Percentiles rank a stretch among this genome's conserved stretches.
phyloP scores from a whole-genome alignment of 2,329 filamentous ascomycete species.

The Pyrenochaeta sp. region DNA sequence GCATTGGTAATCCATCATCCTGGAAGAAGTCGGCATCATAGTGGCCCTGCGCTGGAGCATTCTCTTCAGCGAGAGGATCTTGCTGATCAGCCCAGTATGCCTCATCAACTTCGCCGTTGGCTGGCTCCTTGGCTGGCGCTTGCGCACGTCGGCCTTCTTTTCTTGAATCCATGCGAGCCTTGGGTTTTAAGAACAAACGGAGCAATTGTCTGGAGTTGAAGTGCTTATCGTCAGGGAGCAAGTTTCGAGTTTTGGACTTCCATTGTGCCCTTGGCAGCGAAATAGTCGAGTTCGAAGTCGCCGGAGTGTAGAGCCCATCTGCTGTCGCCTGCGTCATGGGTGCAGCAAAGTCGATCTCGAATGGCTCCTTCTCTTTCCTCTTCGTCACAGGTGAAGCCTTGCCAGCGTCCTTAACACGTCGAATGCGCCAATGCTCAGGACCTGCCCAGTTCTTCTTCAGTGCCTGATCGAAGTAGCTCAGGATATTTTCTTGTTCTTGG shows the following conservation, averaged over 20 bases:
- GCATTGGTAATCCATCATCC: conserved; percentile 78
- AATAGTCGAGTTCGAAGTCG: conserved; percentile 80
- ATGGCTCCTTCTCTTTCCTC: conserved; percentile 94
- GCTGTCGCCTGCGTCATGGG: conserved; percentile 75
- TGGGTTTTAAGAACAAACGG: conserved; percentile 92
- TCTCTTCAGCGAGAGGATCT: conserved; percentile 56
- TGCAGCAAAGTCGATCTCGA: conserved; percentile 88
- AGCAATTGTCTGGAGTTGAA: conserved; percentile 94
- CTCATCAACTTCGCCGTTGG: conserved; percentile 85
- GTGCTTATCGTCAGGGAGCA: conserved; percentile 96
- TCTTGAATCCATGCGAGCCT: conserved; percentile 78
- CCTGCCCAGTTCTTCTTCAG: conserved; percentile 97
- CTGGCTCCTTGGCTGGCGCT: conserved; percentile 56
- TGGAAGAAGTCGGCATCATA: conserved; percentile 99
- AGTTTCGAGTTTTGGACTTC: conserved; percentile 90
- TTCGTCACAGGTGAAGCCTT: conserved; percentile 68
- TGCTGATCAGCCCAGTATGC: conserved; percentile 83
- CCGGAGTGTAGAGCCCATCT: conserved; percentile 81
- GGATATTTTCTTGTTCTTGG: conserved; percentile 86
- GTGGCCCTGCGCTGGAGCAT: conserved; percentile 71
- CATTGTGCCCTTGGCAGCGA: conserved; percentile 91
- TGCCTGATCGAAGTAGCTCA: conserved; percentile 98
- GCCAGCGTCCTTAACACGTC: conserved; percentile 79
- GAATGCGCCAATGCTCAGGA: conserved; percentile 98
- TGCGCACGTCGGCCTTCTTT: conserved; percentile 51